Conservation (phyloP, 1,139 yeast genomes). For the Suhomyces bolitotheri region DNA sequence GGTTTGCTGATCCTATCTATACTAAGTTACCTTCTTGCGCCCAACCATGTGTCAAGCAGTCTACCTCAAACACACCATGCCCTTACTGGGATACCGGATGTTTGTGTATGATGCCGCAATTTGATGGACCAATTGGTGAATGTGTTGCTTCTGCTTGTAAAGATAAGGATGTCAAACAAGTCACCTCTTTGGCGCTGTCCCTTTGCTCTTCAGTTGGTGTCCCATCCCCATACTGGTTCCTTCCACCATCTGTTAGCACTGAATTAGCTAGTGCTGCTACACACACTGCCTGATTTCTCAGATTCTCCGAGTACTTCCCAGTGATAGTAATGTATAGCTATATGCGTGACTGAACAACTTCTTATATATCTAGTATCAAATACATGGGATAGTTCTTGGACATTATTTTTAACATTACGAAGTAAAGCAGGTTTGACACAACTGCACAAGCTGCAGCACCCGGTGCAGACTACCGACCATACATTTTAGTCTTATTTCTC, state of each 20-base stretch:
- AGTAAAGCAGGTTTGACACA: too few relatives aligned
- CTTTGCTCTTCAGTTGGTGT: constrained; percentile 44
- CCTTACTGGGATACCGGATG: constrained; percentile 58
- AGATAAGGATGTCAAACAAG: constrained; percentile 32
- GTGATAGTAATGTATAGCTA: too few relatives aligned
- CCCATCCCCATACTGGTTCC: constrained; percentile 30
- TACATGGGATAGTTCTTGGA: too few relatives aligned
- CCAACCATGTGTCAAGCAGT: constrained; percentile 31
- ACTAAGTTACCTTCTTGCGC: constrained; percentile 46
- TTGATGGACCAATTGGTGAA: constrained; percentile 43
- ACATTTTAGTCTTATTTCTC: too few relatives aligned
- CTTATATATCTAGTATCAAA: too few relatives aligned
- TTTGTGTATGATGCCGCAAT: constrained; percentile 51
- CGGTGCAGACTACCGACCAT: too few relatives aligned
- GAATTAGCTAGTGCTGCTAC: constrained; percentile 29
- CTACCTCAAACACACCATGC: constrained; percentile 35
- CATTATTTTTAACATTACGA: too few relatives aligned
- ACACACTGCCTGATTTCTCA: too few relatives aligned
- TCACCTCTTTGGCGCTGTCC: constrained; percentile 42
- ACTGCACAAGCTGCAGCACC: too few relatives aligned
- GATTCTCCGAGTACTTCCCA: too few relatives aligned
- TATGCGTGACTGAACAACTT: too few relatives aligned
- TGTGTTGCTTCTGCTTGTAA: constrained; percentile 43
- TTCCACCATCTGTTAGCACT: constrained; percentile 38
- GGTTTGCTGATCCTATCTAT: constrained; percentile 52